Evolutionary conservation across 1,284 basidiomycete genomes (phyloP).

Genomic region (Boletellus deceptivus): DNA sequence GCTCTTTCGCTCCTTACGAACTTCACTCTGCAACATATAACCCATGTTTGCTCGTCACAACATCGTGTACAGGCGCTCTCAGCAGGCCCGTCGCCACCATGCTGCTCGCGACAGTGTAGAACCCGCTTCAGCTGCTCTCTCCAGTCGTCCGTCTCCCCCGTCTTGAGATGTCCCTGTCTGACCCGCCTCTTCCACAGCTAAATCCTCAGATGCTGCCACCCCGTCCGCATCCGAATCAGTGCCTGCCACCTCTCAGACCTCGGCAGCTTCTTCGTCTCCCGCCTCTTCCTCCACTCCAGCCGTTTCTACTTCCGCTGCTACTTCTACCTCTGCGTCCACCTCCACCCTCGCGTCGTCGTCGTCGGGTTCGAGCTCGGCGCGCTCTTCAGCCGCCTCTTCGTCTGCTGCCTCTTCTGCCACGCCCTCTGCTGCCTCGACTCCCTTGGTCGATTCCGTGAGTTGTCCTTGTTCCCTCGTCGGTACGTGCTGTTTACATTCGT

Average conservation of each 20-base stretch:
- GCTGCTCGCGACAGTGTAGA: background rate
- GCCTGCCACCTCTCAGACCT: background rate
- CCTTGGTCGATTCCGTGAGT: slow-evolving; percentile 11
- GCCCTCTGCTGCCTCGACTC: background rate
- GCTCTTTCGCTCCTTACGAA: slow-evolving; percentile 18
- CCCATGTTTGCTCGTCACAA: slow-evolving; percentile 10
- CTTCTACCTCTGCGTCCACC: background rate
- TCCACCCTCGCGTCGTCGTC: background rate
- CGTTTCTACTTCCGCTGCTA: background rate
- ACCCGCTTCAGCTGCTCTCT: background rate
- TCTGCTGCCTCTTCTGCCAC: slow-evolving; percentile 4
- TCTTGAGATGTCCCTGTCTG: background rate
- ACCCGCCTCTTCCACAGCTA: slow-evolving; percentile 3
- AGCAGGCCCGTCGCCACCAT: background rate
- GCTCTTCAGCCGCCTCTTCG: background rate
- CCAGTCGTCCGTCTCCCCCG: background rate
- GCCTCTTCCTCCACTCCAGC: background rate
- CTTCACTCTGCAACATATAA: background rate
- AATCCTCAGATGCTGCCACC: background rate
- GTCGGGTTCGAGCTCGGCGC: background rate
- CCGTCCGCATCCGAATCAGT: background rate
- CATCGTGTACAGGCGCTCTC: slow-evolving; percentile 17
- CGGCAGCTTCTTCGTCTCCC: background rate
- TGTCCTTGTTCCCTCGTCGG: background rate
- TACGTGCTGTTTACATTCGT: background rate